These are phyloP conservation scores for Coemansia sp. DNA, from an alignment of 192 early-diverging fungal species.

Conservation along the genomic window DNA sequence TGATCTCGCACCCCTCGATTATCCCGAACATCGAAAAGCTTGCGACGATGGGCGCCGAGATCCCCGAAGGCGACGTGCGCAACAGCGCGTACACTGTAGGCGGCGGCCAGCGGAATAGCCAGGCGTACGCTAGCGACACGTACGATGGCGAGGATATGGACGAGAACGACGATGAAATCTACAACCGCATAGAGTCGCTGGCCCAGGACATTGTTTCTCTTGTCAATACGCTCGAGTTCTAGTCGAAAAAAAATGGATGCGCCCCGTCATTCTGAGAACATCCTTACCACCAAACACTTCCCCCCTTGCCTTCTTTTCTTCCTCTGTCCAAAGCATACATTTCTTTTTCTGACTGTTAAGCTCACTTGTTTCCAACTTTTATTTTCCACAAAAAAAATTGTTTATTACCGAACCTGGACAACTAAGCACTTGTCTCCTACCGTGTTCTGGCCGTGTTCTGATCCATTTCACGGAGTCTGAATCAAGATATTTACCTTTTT, in stretches of 20 bases:
- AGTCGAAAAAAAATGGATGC: not conserved
- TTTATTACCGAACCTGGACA: no score
- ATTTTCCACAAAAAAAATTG: not conserved
- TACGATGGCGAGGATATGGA: conserved; percentile 25
- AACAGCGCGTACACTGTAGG: conserved; percentile 37
- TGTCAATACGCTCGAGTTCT: conserved; percentile 33
- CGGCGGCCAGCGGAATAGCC: conserved; percentile 36
- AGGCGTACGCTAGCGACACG: conserved; percentile 28
- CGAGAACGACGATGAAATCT: conserved; percentile 42
- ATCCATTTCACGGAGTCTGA: no score
- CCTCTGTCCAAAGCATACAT: conserved; percentile 5
- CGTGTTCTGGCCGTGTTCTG: no score
- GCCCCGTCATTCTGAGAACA: not conserved
- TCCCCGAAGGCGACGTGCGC: conserved; percentile 21
- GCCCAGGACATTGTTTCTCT: conserved; percentile 46
- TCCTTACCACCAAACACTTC: not conserved
- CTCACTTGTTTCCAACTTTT: not conserved
- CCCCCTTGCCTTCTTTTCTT: not conserved
- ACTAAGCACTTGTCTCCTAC: no score
- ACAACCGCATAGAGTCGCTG: conserved; percentile 44
- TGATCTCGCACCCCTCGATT: conserved; percentile 50
- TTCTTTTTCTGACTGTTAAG: not conserved
- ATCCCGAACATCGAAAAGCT: conserved; percentile 48
- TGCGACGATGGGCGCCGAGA: conserved; percentile 20
- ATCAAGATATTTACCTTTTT: not conserved